phyloP scores from a whole-genome alignment of 108 stramenopile genomes.

The Cyclotella kingstonii region DNA sequence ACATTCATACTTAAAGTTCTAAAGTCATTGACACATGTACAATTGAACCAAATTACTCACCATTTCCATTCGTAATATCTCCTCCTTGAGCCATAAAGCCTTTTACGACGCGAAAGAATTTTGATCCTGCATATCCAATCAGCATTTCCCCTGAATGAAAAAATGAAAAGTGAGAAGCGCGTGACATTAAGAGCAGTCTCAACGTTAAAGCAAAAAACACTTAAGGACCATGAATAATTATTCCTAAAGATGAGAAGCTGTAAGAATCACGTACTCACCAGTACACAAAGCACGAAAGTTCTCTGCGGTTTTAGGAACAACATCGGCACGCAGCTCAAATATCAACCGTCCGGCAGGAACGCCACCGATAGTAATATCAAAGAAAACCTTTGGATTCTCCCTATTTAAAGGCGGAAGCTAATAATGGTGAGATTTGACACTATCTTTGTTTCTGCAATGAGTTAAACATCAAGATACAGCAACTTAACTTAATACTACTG shows the following conservation, averaged over 20 bases:
- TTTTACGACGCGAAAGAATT: constrained; percentile 95
- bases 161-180: not conserved
- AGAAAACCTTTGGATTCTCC: constrained; percentile 56
- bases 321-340: constrained; percentile 85
- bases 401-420: too few relatives aligned
- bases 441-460: too few relatives aligned
- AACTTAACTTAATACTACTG: too few relatives aligned
- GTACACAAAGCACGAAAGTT: constrained; percentile 72
- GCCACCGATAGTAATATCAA: constrained; percentile 87
- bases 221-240: too few relatives aligned
- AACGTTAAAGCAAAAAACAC: too few relatives aligned
- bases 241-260: too few relatives aligned
- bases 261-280: too few relatives aligned
- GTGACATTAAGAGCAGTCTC: too few relatives aligned
- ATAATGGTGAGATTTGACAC: too few relatives aligned
- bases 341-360: constrained; percentile 71
- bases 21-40: too few relatives aligned
- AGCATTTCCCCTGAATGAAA: constrained; percentile 79
- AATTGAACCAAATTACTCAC: constrained; percentile 16
- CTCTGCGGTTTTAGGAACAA: constrained; percentile 94
- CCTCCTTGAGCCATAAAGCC: constrained; percentile 79
- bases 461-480: too few relatives aligned
- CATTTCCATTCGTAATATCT: constrained; percentile 47
- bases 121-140: constrained; percentile 80
- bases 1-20: too few relatives aligned